Evolutionary conservation across 78 protist species (phyloP), one percentile per base, ranked within the genome.

Genomic region (Emiliania huxleyi): DNA sequence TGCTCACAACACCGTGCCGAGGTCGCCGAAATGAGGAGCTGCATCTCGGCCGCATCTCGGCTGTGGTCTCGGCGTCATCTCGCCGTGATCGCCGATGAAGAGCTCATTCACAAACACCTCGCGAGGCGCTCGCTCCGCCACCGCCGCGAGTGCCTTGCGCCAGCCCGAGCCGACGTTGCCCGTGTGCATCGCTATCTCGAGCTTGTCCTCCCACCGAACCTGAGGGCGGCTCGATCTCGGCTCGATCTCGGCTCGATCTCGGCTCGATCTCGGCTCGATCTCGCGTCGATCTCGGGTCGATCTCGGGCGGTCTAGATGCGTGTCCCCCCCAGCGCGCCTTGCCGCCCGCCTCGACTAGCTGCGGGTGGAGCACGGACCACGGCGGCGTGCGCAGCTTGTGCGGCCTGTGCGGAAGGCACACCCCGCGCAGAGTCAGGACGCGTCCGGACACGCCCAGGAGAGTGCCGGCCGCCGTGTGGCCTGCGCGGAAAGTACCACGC

Each of bases 381-480:
- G 73, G 73, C n/a, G 73, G 73, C 73, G 73, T 62, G 73, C 73
- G 73, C n/a, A 62, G 73, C 73, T 62, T 62, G 73, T 62, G 73
- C n/a, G 12, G n/a, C 73, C 26, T 21, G 12, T 26, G 73, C 73
- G 73, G 73, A 8, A 52, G 62, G 15, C 15, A 52, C 62, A n/a
- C n/a, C n/a, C n/a, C n/a, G n/a, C n/a, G n/a, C n/a, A n/a, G n/a
- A n/a, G n/a, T n/a, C n/a, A n/a, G n/a, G n/a, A n/a, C n/a, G n/a
- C n/a, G n/a, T n/a, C n/a, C n/a, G n/a, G n/a, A n/a, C n/a, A n/a
- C n/a, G n/a, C n/a, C n/a, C n/a, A n/a, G n/a, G n/a, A n/a, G n/a
- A n/a, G n/a, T n/a, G n/a, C n/a, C n/a, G n/a, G n/a, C n/a, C n/a
- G n/a, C n/a, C n/a, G n/a, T n/a, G n/a, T n/a, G n/a, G n/a, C n/a